phyloP scores from a whole-genome alignment of 805 yeast species.

The Pichia deserticola region DNA sequence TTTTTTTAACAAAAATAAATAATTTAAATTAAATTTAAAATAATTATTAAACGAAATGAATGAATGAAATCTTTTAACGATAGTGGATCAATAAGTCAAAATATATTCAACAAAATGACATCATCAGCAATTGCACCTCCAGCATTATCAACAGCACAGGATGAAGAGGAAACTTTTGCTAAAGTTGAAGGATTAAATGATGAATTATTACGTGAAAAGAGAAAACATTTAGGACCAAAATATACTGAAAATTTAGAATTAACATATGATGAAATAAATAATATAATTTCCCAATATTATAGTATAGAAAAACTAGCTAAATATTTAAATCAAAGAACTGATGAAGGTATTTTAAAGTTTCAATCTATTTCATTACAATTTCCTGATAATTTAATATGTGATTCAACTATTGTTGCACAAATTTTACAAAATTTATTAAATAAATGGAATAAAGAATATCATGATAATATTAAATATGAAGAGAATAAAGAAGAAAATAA shows the following conservation, averaged over 20 bases:
- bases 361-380: conserved; percentile 74
- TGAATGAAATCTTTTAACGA: too few species aligned
- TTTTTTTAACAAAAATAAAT: too few species aligned
- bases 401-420: conserved; percentile 65
- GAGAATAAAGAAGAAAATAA: neutral
- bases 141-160: conserved; percentile 66
- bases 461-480: conserved; percentile 5
- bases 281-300: conserved; percentile 44
- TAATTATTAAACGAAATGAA: too few species aligned
- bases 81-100: too few species aligned
- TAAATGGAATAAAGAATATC: conserved; percentile 2
- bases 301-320: conserved; percentile 29
- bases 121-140: conserved; percentile 35
- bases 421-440: conserved; percentile 37
- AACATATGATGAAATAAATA: conserved; percentile 22
- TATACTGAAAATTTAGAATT: conserved; percentile 19
- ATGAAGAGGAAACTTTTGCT: conserved; percentile 49
- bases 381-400: conserved; percentile 74
- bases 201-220: conserved; percentile 10
- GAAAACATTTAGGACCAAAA: conserved; percentile 25
- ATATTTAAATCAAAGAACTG: conserved; percentile 22
- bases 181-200: conserved; percentile 24
- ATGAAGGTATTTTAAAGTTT: conserved; percentile 26
- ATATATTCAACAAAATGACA: too few species aligned
- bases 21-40: too few species aligned